phyloP scores from a whole-genome alignment of 2,329 filamentous ascomycete species.

The Penicillium sp. region DNA sequence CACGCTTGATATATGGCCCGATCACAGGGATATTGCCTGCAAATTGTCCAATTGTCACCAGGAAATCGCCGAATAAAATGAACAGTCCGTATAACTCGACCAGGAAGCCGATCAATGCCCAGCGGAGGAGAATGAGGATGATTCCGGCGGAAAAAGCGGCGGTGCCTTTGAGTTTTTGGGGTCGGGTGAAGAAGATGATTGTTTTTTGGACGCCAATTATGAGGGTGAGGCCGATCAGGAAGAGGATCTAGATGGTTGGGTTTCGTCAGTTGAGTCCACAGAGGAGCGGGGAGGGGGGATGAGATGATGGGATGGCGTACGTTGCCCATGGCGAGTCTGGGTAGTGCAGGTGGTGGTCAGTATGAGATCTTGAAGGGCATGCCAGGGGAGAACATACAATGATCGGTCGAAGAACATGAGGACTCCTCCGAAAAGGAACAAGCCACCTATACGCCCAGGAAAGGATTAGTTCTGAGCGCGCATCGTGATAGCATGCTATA shows the following conservation, averaged over 20 bases:
- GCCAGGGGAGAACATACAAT: constrained; percentile 64
- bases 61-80: constrained; percentile 92
- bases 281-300: constrained; percentile 1
- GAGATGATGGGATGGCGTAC: constrained; percentile 52
- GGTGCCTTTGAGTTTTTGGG: constrained; percentile 89
- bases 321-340: constrained; percentile 95
- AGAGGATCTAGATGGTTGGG: constrained; percentile 72
- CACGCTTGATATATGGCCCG: constrained; percentile 79
- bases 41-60: constrained; percentile 88
- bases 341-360: constrained; percentile 9
- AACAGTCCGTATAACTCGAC: constrained; percentile 93
- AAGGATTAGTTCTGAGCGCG: constrained; percentile 5
- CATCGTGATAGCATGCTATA: neutral
- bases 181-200: constrained; percentile 88
- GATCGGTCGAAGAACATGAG: constrained; percentile 97
- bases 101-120: constrained; percentile 88
- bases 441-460: constrained; percentile 65
- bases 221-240: constrained; percentile 92
- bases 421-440: constrained; percentile 93
- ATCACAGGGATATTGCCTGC: constrained; percentile 82
- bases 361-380: neutral
- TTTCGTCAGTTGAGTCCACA: constrained; percentile 12
- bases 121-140: constrained; percentile 80
- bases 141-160: constrained; percentile 85
- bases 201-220: constrained; percentile 95